These are phyloP conservation scores for Boletus sp. DNA, from an alignment of 1,284 basidiomycete genomes.

Conservation along the genomic window DNA sequence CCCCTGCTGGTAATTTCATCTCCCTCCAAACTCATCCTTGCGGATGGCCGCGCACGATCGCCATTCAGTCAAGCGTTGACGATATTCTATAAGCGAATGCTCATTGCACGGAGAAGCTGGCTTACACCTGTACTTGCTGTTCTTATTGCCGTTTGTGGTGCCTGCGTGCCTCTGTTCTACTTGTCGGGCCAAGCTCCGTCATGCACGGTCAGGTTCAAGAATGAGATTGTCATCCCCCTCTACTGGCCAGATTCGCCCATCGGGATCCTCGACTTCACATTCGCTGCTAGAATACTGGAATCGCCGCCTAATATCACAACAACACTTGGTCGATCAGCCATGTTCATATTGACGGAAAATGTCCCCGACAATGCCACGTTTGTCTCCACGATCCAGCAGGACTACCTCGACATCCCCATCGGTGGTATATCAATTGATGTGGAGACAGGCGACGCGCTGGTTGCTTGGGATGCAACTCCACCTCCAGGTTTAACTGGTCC, in stretches of 20 bases:
- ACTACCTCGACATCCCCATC: slow-evolving; percentile 47
- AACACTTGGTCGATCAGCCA: slow-evolving; percentile 38
- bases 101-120: slow-evolving; percentile 67
- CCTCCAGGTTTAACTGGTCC: slow-evolving; percentile 52
- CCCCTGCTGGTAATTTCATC: slow-evolving; percentile 40
- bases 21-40: slow-evolving; percentile 36
- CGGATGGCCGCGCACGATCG: slow-evolving; percentile 48
- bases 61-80: slow-evolving; percentile 59
- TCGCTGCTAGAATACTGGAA: slow-evolving; percentile 33
- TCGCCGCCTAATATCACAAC: slow-evolving; percentile 46
- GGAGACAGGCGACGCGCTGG: slow-evolving; percentile 41
- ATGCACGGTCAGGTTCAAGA: slow-evolving; percentile 42
- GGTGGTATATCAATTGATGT: slow-evolving; percentile 61
- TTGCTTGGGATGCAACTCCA: slow-evolving; percentile 62
- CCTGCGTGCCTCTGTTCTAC: slow-evolving; percentile 65
- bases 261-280: slow-evolving; percentile 19
- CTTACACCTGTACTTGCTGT: slow-evolving; percentile 59
- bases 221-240: slow-evolving; percentile 39
- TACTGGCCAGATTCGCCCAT: slow-evolving; percentile 47
- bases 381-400: slow-evolving; percentile 43
- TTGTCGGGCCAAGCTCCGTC: slow-evolving; percentile 47
- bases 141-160: slow-evolving; percentile 58
- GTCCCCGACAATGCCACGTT: slow-evolving; percentile 54
- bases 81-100: slow-evolving; percentile 68
- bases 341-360: slow-evolving; percentile 34